These are phyloP conservation scores for Begonia fuchsioides DNA, from an alignment of 306 rosid species.

Conservation along the genomic window DNA sequence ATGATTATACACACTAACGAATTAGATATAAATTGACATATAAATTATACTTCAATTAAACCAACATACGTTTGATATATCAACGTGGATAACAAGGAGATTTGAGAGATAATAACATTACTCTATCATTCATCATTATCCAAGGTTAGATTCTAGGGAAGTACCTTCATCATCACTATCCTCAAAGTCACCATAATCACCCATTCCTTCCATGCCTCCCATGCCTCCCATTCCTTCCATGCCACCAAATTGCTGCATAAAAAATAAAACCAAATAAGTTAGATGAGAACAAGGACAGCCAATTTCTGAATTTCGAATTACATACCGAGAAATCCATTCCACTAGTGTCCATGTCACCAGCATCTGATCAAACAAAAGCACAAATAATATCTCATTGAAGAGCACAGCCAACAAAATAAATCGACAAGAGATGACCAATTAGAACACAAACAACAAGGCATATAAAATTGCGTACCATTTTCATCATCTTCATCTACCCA, in stretches of 20 bases:
- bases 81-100: no score
- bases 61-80: no score
- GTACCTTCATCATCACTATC: background rate
- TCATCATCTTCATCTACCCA: slow-evolving; percentile 96
- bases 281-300: background rate
- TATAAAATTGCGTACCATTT: slow-evolving; percentile 18
- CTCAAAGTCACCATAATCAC: background rate
- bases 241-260: slow-evolving; percentile 65
- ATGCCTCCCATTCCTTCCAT: slow-evolving; percentile 11
- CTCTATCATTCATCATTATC: no score
- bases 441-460: background rate
- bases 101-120: no score
- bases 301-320: background rate
- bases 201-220: slow-evolving; percentile 13
- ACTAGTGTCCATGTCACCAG: slow-evolving; percentile 62
- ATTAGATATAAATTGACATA: no score
- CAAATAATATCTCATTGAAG: slow-evolving; percentile 1
- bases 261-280: background rate
- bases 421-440: background rate
- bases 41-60: no score
- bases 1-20: no score
- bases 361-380: slow-evolving; percentile 16
- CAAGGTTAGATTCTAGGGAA: no score
- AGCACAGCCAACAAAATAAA: background rate
- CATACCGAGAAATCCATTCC: slow-evolving; percentile 99